Base-by-base conservation (phyloP, 352 stramenopile genomes). In the Phytophthora chlamydospora region DNA sequence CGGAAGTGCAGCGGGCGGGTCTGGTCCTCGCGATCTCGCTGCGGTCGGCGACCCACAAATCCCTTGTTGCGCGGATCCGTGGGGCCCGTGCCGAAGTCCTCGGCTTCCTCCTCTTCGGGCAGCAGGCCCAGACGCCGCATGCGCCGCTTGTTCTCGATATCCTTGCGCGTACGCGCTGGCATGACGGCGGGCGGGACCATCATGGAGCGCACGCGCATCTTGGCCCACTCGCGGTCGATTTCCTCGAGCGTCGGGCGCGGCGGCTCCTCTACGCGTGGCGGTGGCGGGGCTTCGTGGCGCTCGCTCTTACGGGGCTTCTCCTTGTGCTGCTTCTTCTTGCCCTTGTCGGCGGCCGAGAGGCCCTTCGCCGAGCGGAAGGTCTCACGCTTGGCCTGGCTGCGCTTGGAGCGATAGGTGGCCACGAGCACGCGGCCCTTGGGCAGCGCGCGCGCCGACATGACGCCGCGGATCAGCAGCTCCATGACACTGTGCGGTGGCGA, bases 81-180 rank as follows among this genome's bases (percentile, higher is more conserved):
- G 4, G 42, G 34, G 8, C 46, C 45, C 0, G 27, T 41, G 19
- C 32, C 49, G 14, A 58, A 53, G n/a, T 38, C 48, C 5, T 80
- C 62, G 29, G 66, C 68, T 24, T 83, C 75, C 1, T 80, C 66
- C 16, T 86, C 77, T 16, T 83, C 72, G 2, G 73, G 46, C 42
- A 86, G 59, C 48, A 89, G 54, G 3, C 79, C 79, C 3, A 89
- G 72, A 31, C 79, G 76, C 0, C 71, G 64, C 79, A 89, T 89
- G 24, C 79, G 79, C 40, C 76, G 68, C 53, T 76, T 83, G 73
- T 87, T 87, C 66, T 83, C 62, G 42, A 86, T 79, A 51, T 80
- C 72, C 27, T 77, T 75, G 44, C 74, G 73, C 19, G 70, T 75
- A 4, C 69, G 58, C 17, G 51, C 56, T 6, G 78, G 64, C n/a